These are phyloP conservation scores for Wallacemonas collosoma DNA, from an alignment of 208 protist genomes.

Conservation along the genomic window DNA sequence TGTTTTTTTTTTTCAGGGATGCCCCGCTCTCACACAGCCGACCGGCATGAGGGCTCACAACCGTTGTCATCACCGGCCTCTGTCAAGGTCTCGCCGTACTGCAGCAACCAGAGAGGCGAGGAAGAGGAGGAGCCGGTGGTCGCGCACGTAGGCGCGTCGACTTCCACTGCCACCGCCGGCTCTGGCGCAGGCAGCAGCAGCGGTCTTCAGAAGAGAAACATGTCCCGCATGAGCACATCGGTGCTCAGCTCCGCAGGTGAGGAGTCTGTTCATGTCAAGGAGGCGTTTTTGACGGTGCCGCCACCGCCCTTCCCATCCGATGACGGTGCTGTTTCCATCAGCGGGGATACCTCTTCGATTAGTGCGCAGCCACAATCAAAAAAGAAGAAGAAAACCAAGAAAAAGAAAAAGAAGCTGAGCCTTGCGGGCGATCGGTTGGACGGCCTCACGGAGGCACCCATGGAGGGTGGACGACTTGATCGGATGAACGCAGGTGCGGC, in stretches of 20 bases:
- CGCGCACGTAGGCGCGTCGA: too few species aligned
- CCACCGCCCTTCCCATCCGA: not conserved
- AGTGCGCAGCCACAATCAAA: not conserved
- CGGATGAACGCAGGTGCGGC: too few species aligned
- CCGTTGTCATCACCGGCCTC: not conserved
- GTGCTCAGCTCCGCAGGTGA: not conserved
- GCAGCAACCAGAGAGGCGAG: too few species aligned
- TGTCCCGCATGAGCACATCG: too few species aligned
- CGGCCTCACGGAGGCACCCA: not conserved
- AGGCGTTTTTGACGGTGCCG: not conserved
- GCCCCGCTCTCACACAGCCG: too few species aligned
- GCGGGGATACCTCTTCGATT: not conserved
- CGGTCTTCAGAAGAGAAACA: too few species aligned
- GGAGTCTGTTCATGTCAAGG: not conserved
- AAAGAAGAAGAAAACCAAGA: slow-evolving; percentile 35
- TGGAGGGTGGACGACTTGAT: too few species aligned
- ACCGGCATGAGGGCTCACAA: not conserved
- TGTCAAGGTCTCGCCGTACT: too few species aligned
- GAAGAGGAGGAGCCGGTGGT: too few species aligned
- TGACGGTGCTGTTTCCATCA: not conserved
- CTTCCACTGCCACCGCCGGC: too few species aligned
- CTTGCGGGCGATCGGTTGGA: not conserved
- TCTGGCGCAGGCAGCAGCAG: too few species aligned
- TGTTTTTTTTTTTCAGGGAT: not conserved
- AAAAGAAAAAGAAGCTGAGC: slow-evolving; percentile 28